Conservation (phyloP, 768 basidiomycete species). For the Strobilomyces confusus region DNA sequence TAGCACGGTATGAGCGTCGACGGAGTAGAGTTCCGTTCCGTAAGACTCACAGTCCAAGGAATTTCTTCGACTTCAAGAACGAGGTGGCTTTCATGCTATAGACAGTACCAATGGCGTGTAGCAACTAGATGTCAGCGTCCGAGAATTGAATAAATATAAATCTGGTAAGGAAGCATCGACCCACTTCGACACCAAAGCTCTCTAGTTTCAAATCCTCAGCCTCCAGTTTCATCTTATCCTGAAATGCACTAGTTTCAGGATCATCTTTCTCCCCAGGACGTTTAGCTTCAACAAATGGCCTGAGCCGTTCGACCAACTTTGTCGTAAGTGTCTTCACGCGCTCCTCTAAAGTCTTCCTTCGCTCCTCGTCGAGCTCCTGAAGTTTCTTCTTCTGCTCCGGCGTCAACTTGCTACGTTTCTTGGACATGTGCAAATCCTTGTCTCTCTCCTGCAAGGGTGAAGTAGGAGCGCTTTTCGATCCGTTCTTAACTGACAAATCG, state of each 20-base stretch:
- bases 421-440: constrained; percentile 33
- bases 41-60: constrained; percentile 75
- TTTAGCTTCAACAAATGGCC: constrained; percentile 90
- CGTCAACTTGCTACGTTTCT: constrained; percentile 50
- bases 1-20: constrained; percentile 25
- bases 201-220: constrained; percentile 95
- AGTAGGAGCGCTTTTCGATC: constrained; percentile 21
- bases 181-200: constrained; percentile 93
- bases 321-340: constrained; percentile 69
- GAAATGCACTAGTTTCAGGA: constrained; percentile 76
- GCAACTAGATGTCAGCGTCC: constrained; percentile 42
- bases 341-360: constrained; percentile 72
- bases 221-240: constrained; percentile 72
- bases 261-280: constrained; percentile 78
- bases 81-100: constrained; percentile 93
- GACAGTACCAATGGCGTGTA: constrained; percentile 87
- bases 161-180: constrained; percentile 17
- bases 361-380: constrained; percentile 75
- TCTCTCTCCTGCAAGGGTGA: constrained; percentile 34
- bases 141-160: constrained; percentile 1
- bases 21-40: constrained; percentile 4
- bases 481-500: constrained; percentile 18
- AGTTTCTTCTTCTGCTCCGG: constrained; percentile 86
- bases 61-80: constrained; percentile 86
- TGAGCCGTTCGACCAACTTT: constrained; percentile 79